phyloP scores from a whole-genome alignment of 192 early-diverging fungal genomes.

The Phlyctochytrium planicorne region DNA sequence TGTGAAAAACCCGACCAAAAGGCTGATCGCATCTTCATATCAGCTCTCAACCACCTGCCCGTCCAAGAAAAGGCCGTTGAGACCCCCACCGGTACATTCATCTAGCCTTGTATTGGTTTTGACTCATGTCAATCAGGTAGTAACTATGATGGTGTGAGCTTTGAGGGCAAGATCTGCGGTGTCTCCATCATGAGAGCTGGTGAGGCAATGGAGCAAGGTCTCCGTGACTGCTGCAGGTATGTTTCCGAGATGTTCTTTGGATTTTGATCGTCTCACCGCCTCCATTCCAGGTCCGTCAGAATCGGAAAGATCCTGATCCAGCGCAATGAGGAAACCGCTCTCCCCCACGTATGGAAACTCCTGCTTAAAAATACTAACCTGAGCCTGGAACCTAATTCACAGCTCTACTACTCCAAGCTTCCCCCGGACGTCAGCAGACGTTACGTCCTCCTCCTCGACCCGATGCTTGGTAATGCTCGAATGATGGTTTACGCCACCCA shows the following conservation, averaged over 20 bases:
- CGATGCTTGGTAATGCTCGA: conserved; percentile 76
- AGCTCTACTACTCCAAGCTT: conserved; percentile 90
- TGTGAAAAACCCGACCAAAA: not conserved
- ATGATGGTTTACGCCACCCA: conserved; percentile 8
- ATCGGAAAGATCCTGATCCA: conserved; percentile 97
- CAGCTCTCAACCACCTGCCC: conserved; percentile 87
- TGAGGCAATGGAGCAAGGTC: conserved; percentile 86
- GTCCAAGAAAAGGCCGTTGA: conserved; percentile 73
- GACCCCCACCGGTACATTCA: conserved; percentile 70
- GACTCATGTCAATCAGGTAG: conserved; percentile 40
- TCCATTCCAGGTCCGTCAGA: conserved; percentile 69
- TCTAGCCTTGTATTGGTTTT: not conserved
- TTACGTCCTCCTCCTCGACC: conserved; percentile 80
- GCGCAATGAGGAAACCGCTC: conserved; percentile 89
- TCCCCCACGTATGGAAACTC: conserved; percentile 59
- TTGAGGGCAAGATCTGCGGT: conserved; percentile 87
- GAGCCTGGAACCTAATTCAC: too few species aligned
- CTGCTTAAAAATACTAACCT: too few species aligned
- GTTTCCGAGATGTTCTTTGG: conserved; percentile 6
- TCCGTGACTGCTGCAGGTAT: conserved; percentile 75
- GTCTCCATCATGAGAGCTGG: conserved; percentile 97
- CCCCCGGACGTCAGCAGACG: conserved; percentile 82
- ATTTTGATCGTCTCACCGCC: not conserved
- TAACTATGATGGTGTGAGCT: conserved; percentile 70
- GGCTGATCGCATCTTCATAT: not conserved